Evolutionary conservation across 2,329 filamentous ascomycete genomes (phyloP), one percentile per base, ranked within the genome.

Genomic region (Nakataea oryzae): DNA sequence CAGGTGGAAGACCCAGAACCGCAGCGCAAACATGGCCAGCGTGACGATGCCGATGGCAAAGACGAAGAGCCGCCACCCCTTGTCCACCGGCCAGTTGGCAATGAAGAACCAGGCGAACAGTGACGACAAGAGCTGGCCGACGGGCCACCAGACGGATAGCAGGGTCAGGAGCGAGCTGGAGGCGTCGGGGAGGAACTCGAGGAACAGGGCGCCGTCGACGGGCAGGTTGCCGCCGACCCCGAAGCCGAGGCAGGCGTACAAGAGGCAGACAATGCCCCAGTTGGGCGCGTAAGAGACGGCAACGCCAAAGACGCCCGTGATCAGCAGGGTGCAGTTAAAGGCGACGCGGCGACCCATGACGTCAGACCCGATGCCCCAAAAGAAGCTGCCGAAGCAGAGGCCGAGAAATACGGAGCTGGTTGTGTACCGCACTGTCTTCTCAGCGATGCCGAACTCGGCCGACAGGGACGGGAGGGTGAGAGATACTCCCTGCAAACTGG

Each of bases 71-170:
- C 91, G 82, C 91, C 91, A 96, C 55, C 90, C 90, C 75, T 89
- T 81, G 57, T 89, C 80, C 5, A 80, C 78, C 11, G 84, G 85
- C 77, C 82, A 90, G 66, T 84, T 83, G 30, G 87, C 84, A 62
- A 95, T 87, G 67, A 87, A 90, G 57, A 80, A 88, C 90, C 89
- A 93, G 8, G 88, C 90, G 58, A 90, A 78, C 6, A 89, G 74
- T 3, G 86, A 88, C 1, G 88, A 86, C 62, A 88, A 81, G 9
- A 96, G 79, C 70, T 95, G 90, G 7, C 91, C 91, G 24, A 96
- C 75, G 0, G 91, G 89, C 90, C 91, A 96, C 88, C 90, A 95
- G 9, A 92, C 83, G 8, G 89, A 91, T n/a, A 96, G 79, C 58
- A 93, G 79, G 0, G 90, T 95, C 32, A 95, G 77, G 17, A 95